A percentile compares a stretch with the other conserved stretches of the same genome.
These are phyloP conservation scores for Microbotryum intermedium DNA, from an alignment of 1,284 basidiomycete genomes.

Conservation along the genomic window DNA sequence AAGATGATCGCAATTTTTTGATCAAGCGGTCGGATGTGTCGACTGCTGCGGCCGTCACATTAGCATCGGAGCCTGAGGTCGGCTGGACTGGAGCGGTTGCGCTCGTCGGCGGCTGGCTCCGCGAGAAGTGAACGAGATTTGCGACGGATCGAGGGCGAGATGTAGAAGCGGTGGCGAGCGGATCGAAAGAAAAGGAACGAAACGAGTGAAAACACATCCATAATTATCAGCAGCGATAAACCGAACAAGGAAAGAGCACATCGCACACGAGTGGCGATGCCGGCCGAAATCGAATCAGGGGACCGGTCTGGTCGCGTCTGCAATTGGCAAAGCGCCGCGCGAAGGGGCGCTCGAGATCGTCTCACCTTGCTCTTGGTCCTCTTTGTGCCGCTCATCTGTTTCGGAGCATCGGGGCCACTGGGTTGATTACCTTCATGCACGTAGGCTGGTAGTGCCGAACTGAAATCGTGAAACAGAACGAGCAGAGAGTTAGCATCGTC, in stretches of 20 bases:
- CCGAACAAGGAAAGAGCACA: no score
- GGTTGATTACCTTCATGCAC: constrained; percentile 24
- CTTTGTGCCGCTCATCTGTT: constrained; percentile 21
- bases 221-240: no score
- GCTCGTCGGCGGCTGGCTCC: neutral
- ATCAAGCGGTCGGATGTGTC: constrained; percentile 12
- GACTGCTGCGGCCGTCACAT: neutral
- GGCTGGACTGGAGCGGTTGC: constrained; percentile 3
- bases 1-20: constrained; percentile 28
- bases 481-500: no score
- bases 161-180: neutral
- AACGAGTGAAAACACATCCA: neutral
- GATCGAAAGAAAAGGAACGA: neutral
- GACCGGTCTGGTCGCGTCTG: no score
- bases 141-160: neutral
- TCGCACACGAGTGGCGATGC: no score
- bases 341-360: no score
- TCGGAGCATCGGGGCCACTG: neutral
- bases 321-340: no score
- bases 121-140: neutral
- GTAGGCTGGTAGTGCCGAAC: constrained; percentile 22
- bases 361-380: constrained; percentile 16
- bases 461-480: neutral
- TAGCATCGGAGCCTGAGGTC: neutral
- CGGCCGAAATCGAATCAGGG: no score